Base-by-base conservation (phyloP, 139 green algal genomes). In the Ettlia oleoabundans region DNA sequence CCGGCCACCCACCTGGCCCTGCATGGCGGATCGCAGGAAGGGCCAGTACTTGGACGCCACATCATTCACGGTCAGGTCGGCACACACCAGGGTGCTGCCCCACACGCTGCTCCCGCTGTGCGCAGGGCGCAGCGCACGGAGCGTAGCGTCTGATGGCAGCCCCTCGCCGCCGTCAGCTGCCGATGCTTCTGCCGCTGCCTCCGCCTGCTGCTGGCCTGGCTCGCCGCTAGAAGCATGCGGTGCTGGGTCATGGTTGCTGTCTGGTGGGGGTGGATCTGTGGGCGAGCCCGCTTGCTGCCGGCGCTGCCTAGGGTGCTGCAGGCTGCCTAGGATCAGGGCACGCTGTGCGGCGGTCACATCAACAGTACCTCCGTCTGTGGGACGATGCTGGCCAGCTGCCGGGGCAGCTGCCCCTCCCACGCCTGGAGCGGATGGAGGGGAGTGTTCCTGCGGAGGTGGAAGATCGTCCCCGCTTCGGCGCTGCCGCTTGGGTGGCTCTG, bases 61-160 rank as follows among this genome's bases (percentile, higher is more conserved):
- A n/a, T 87, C 83, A 40, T 87, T 77, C 15, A 87, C 30, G 2
- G 83, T 83, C 32, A 87, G 79, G 65, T 87, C 83, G 35, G 83
- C 83, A 22, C 83, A 87, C 43, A 87, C 83, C 75, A 87, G 65
- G 4, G 73, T 76, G 64, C 83, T 87, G 40, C 76, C 83, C 83
- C 83, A 87, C 37, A 78, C 67, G 52, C 79, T 84, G 79, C 79
- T 76, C 33, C 47, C 65, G 64, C 65, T 77, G 35, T 76, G 64
- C 26, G 47, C 74, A 13, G 74, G 37, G 38, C 74, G 74, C 55
- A 28, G 74, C 55, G 21, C 26, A 26, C 67, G 38, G 55, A 69
- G 55, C 28, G 74, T 32, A 5, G 55, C 74, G 7, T 81, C 55
- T n/a, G 74, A 69, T 1, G 74, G 37, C 26, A 42, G 35, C 13